These are phyloP conservation scores for Salix koriyanagi DNA, from an alignment of 345 rosid species.

Conservation along the genomic window DNA sequence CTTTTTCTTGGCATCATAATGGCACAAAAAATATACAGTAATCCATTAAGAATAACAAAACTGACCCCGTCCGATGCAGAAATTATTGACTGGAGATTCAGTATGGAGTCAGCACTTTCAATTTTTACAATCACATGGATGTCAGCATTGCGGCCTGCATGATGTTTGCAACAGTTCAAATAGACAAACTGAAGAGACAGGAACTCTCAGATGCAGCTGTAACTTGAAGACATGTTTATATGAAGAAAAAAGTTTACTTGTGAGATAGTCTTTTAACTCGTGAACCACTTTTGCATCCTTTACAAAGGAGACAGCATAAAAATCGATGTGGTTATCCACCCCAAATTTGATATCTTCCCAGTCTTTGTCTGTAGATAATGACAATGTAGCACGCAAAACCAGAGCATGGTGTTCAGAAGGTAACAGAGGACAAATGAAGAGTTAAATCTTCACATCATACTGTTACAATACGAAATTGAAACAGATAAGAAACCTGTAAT, in stretches of 20 bases:
- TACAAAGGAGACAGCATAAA: conserved; percentile 93
- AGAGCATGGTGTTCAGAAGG: neutral
- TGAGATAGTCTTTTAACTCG: conserved; percentile 82
- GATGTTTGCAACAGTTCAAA: conserved; percentile 20
- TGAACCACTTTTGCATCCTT: conserved; percentile 92
- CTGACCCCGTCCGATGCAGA: conserved; percentile 95
- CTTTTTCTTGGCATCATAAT: neutral
- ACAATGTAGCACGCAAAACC: neutral
- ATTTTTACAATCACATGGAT: conserved; percentile 82
- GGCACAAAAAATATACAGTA: neutral
- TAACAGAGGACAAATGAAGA: neutral
- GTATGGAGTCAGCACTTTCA: conserved; percentile 94
- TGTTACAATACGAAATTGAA: conserved; percentile 9
- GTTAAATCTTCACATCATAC: conserved; percentile 10
- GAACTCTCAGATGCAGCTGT: neutral
- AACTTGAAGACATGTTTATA: neutral
- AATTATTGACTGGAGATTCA: conserved; percentile 81
- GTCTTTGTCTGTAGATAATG: conserved; percentile 67
- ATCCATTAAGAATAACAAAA: conserved; percentile 12
- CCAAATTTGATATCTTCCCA: conserved; percentile 99
- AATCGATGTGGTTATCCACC: conserved; percentile 92
- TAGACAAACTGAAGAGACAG: conserved; percentile 5
- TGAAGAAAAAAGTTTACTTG: conserved; percentile 34
- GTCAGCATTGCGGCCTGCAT: conserved; percentile 72
- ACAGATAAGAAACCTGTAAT: conserved; percentile 62